These are phyloP conservation scores for Ceriops decandra DNA, from an alignment of 345 rosid species.

Conservation along the genomic window DNA sequence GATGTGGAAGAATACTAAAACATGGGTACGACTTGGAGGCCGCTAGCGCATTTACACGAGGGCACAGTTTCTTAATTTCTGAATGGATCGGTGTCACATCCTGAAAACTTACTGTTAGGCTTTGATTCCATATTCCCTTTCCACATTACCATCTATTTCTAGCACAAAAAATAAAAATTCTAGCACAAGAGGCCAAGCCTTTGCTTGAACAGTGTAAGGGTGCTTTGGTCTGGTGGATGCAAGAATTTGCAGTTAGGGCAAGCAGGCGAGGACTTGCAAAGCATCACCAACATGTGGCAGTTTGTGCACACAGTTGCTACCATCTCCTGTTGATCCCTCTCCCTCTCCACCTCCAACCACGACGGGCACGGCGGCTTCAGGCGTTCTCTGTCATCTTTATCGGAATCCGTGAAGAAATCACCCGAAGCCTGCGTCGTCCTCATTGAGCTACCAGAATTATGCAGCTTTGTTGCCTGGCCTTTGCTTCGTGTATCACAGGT, in stretches of 20 bases:
- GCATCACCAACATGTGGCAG: constrained; percentile 88
- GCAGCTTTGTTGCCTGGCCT: constrained; percentile 7
- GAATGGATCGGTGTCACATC: too few relatives aligned
- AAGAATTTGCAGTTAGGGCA: constrained; percentile 95
- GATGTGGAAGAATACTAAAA: too few relatives aligned
- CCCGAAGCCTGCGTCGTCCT: background rate
- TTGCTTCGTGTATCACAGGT: constrained; percentile 16
- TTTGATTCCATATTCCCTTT: background rate
- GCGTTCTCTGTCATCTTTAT: constrained; percentile 18
- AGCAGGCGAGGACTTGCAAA: constrained; percentile 61
- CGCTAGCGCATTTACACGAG: too few relatives aligned
- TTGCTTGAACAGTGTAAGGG: constrained; percentile 44
- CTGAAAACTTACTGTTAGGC: background rate
- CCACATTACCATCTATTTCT: background rate
- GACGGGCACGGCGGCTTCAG: constrained; percentile 31
- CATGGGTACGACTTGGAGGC: too few relatives aligned
- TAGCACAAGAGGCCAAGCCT: constrained; percentile 59
- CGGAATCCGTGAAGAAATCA: constrained; percentile 20
- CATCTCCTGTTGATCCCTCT: constrained; percentile 47
- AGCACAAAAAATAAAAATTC: background rate
- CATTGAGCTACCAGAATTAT: constrained; percentile 11
- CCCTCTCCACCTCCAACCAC: constrained; percentile 46
- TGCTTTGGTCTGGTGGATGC: constrained; percentile 58
- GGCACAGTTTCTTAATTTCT: too few relatives aligned
- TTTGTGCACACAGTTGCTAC: constrained; percentile 66